phyloP scores from a whole-genome alignment of 306 rosid genomes.

The Sicyos edulis region DNA sequence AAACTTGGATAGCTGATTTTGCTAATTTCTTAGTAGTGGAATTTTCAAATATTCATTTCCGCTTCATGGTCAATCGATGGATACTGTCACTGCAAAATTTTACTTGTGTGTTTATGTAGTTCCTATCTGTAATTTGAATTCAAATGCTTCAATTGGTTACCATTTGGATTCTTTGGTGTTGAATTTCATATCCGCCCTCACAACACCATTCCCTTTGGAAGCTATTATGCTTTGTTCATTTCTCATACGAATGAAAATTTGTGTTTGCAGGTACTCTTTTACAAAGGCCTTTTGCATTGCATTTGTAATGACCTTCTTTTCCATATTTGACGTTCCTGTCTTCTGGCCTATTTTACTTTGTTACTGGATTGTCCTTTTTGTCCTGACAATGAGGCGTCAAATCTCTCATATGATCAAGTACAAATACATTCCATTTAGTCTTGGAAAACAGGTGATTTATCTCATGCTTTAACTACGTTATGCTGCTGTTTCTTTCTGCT shows the following conservation, averaged over 20 bases:
- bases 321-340: conserved; percentile 83
- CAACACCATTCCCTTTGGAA: not conserved
- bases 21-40: not conserved
- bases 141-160: not conserved
- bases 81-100: not conserved
- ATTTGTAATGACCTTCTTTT: conserved; percentile 83
- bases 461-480: not conserved
- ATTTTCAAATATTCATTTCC: not conserved
- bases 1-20: not conserved
- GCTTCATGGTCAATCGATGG: not conserved
- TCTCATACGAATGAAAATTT: not conserved
- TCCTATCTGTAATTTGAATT: not conserved
- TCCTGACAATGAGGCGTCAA: conserved; percentile 91
- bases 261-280: conserved; percentile 62
- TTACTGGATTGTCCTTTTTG: conserved; percentile 83
- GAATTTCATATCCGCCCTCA: no score
- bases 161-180: not conserved
- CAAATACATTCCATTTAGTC: conserved; percentile 68
- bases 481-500: not conserved
- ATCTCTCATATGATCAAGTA: conserved; percentile 88
- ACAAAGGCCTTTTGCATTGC: conserved; percentile 78
- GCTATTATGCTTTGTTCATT: not conserved
- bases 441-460: conserved; percentile 74
- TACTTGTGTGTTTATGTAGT: not conserved
- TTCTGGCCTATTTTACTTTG: conserved; percentile 89